These are phyloP conservation scores for Teratosphaeria nubilosa DNA, from an alignment of 2,329 filamentous ascomycete genomes.

Conservation along the genomic window DNA sequence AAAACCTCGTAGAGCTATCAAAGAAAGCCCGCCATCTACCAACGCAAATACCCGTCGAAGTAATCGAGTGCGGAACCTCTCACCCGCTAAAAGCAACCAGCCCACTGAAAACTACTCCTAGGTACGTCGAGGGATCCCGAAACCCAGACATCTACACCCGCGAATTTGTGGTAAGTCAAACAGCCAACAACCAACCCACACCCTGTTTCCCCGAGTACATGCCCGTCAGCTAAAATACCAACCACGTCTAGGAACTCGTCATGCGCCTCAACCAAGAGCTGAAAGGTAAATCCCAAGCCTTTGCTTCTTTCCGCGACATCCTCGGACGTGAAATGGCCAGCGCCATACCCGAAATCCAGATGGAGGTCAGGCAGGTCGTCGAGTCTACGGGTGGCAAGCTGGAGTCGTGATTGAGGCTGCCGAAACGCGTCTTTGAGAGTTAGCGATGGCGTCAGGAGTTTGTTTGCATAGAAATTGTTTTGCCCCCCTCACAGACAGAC, in stretches of 20 bases:
- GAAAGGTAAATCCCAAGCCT: slow-evolving; percentile 51
- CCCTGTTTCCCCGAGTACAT: too few relatives aligned
- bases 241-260: slow-evolving; percentile 38
- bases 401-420: background rate
- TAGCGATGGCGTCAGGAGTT: background rate
- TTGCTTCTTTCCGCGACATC: slow-evolving; percentile 48
- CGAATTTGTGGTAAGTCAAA: slow-evolving; percentile 42
- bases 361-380: slow-evolving; percentile 44
- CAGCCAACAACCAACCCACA: background rate
- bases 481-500: slow-evolving; percentile 36
- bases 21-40: slow-evolving; percentile 38
- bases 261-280: slow-evolving; percentile 53
- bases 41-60: slow-evolving; percentile 49
- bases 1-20: slow-evolving; percentile 44
- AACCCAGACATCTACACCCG: slow-evolving; percentile 59
- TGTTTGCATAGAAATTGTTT: slow-evolving; percentile 25
- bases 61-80: slow-evolving; percentile 37
- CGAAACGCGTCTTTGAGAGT: background rate
- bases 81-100: background rate
- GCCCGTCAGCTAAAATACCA: background rate
- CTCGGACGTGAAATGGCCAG: slow-evolving; percentile 48
- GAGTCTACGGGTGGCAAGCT: slow-evolving; percentile 30
- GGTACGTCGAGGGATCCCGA: slow-evolving; percentile 51
- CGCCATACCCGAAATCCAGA: slow-evolving; percentile 45
- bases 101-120: background rate